phyloP scores from a whole-genome alignment of 1,139 yeast species.

The Hanseniaspora uvarum region DNA sequence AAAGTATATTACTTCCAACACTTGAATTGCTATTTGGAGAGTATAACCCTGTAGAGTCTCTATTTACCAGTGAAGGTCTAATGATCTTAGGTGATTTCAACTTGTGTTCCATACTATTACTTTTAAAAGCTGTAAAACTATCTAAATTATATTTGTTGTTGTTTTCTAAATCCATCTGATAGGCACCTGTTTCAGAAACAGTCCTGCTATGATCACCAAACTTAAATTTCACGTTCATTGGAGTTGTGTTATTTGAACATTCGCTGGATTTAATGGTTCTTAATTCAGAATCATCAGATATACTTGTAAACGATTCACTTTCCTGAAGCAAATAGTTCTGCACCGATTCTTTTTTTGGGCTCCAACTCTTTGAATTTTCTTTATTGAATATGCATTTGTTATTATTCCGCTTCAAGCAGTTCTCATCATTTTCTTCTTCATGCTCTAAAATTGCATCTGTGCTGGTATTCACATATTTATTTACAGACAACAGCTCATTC shows the following conservation, averaged over 20 bases:
- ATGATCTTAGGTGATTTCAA: not conserved
- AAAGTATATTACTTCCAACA: not conserved
- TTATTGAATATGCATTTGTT: not conserved
- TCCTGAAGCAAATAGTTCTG: not conserved
- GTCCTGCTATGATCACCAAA: slow-evolving; percentile 9
- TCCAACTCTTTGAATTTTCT: not conserved
- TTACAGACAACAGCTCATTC: not conserved
- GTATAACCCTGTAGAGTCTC: not conserved
- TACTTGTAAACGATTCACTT: not conserved
- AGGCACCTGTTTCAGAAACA: not conserved
- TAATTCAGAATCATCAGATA: not conserved
- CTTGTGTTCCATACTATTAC: not conserved
- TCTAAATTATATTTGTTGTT: not conserved
- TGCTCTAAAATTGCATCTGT: slow-evolving; percentile 7
- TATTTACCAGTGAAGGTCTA: not conserved
- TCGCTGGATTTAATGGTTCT: not conserved
- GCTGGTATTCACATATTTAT: not conserved
- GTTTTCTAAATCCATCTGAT: slow-evolving; percentile 4
- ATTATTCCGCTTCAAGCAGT: too few relatives aligned
- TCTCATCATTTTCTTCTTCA: not conserved
- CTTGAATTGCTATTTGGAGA: too few relatives aligned
- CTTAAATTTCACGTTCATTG: slow-evolving; percentile 2
- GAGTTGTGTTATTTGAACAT: slow-evolving; percentile 4
- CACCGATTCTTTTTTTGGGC: not conserved
- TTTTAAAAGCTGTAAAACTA: not conserved